Conservation (phyloP, 2,329 filamentous ascomycete genomes). For the Fonsecaea pedrosoi region DNA sequence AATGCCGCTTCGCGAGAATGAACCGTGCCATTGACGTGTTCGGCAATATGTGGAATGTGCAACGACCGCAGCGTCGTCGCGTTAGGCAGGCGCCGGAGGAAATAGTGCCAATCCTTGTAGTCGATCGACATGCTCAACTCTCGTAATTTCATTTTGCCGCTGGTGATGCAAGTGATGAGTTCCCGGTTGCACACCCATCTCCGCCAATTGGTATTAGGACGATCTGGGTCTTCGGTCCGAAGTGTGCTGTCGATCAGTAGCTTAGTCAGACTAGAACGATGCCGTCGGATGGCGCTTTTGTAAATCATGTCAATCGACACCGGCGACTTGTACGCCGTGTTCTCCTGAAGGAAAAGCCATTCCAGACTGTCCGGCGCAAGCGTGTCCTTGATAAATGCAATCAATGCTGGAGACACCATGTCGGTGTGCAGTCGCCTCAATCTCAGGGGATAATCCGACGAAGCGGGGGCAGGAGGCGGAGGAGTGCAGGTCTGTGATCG, state of each 20-base stretch:
- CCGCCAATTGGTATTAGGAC: constrained; percentile 58
- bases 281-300: constrained; percentile 71
- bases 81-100: constrained; percentile 75
- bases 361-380: constrained; percentile 81
- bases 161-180: constrained; percentile 74
- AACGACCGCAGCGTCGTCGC: constrained; percentile 73
- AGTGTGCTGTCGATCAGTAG: constrained; percentile 75
- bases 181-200: constrained; percentile 75
- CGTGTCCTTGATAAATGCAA: constrained; percentile 77
- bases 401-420: constrained; percentile 69
- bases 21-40: constrained; percentile 63
- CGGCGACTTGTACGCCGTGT: constrained; percentile 59
- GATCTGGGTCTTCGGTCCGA: constrained; percentile 42
- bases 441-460: constrained; percentile 65
- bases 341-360: constrained; percentile 77
- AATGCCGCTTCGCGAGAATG: constrained; percentile 74
- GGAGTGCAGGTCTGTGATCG: constrained; percentile 47
- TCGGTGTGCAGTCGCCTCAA: constrained; percentile 80
- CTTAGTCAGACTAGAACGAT: constrained; percentile 73
- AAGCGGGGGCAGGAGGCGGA: constrained; percentile 33
- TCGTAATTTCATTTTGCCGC: constrained; percentile 74
- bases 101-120: constrained; percentile 81
- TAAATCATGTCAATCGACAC: constrained; percentile 76
- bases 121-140: constrained; percentile 76
- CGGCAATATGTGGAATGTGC: constrained; percentile 72